Conservation (phyloP, 768 basidiomycete genomes). For the Tephrocybe rancida region DNA sequence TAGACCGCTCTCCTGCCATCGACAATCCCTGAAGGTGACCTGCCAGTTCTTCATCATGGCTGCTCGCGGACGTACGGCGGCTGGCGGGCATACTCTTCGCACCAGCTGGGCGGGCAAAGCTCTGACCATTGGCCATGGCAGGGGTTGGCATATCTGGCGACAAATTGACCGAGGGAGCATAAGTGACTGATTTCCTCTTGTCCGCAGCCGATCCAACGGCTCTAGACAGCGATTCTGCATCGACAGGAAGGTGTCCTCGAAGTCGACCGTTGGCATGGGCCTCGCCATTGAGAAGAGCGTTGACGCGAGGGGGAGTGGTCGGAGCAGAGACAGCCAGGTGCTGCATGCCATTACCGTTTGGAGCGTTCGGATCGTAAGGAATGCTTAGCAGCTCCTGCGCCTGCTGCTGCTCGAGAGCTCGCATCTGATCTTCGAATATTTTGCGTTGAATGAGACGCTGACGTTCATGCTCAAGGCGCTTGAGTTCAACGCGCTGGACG, state of each 20-base stretch:
- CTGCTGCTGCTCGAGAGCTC: slow-evolving; percentile 88
- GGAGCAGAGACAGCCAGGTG: slow-evolving; percentile 88
- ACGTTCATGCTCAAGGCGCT: slow-evolving; percentile 89
- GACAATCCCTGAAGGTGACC: slow-evolving; percentile 74
- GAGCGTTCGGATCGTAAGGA: slow-evolving; percentile 59
- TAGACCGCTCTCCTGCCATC: slow-evolving; percentile 64
- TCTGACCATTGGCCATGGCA: slow-evolving; percentile 48
- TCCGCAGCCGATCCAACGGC: slow-evolving; percentile 71
- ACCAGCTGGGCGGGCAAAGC: slow-evolving; percentile 66
- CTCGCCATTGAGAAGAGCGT: slow-evolving; percentile 67
- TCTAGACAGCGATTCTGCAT: slow-evolving; percentile 64
- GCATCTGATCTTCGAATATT: slow-evolving; percentile 97
- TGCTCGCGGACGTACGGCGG: slow-evolving; percentile 86
- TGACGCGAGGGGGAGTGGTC: slow-evolving; percentile 84
- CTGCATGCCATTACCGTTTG: slow-evolving; percentile 52
- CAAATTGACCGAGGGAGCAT: slow-evolving; percentile 75
- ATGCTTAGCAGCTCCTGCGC: slow-evolving; percentile 80
- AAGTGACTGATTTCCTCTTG: slow-evolving; percentile 87
- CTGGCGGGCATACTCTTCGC: slow-evolving; percentile 95
- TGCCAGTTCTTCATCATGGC: slow-evolving; percentile 82
- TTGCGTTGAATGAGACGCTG: slow-evolving; percentile 86
- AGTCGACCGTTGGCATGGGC: slow-evolving; percentile 41
- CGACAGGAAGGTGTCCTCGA: slow-evolving; percentile 54
- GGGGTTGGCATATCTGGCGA: slow-evolving; percentile 65
- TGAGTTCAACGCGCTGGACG: slow-evolving; percentile 83